phyloP scores from a whole-genome alignment of 441 rosid species.

The Erysimum cheiri region DNA sequence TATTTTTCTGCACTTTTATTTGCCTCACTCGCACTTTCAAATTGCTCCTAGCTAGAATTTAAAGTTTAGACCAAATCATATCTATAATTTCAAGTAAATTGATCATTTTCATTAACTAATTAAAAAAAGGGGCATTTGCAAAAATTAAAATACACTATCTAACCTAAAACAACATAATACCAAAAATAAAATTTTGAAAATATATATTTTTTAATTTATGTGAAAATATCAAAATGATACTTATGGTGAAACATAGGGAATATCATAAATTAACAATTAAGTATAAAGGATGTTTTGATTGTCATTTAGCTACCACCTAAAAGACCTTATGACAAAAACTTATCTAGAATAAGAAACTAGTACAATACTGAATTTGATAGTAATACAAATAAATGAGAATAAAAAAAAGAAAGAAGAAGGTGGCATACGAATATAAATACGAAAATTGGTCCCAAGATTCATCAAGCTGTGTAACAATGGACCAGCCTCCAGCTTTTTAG shows the following conservation, averaged over 20 bases:
- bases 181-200: neutral
- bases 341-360: constrained; percentile 2
- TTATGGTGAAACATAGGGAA: neutral
- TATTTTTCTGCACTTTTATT: no score
- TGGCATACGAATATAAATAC: constrained; percentile 34
- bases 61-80: constrained; percentile 2
- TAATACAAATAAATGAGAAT: constrained; percentile 15
- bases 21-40: no score
- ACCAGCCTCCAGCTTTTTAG: constrained; percentile 42
- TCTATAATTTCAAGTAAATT: neutral
- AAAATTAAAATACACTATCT: no score
- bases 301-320: neutral
- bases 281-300: neutral
- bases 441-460: constrained; percentile 44
- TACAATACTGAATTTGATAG: neutral
- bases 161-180: neutral
- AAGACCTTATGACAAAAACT: neutral
- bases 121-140: neutral
- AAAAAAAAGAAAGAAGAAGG: neutral
- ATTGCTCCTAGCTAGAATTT: no score
- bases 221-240: neutral
- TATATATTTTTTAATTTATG: neutral
- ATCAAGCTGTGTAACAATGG: constrained; percentile 44
- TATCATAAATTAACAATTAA: neutral
- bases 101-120: neutral